A percentile compares a stretch with the other conserved stretches of the same genome.
Conservation (phyloP, 73 alveolate genomes). For the Tetrahymena malaccensis region DNA sequence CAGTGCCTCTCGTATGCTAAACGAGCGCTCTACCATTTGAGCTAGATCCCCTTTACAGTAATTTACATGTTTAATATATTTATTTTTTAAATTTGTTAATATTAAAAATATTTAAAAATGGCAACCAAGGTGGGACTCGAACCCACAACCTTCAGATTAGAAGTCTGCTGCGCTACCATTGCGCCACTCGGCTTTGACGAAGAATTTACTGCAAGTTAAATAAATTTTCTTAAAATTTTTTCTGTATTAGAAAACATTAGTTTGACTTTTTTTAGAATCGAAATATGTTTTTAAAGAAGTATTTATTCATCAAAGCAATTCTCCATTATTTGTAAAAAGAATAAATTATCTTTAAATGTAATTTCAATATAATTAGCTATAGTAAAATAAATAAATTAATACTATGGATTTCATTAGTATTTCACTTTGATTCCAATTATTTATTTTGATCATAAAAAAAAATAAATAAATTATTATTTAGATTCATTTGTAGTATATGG, state of each 20-base stretch:
- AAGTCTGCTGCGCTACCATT: constrained; percentile 2
- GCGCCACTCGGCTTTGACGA: constrained; percentile 1
- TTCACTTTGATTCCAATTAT: not conserved
- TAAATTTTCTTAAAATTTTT: not conserved
- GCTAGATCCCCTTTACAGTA: not conserved
- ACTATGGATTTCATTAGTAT: not conserved
- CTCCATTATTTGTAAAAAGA: too few relatives aligned
- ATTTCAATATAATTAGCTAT: too few relatives aligned
- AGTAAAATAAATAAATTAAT: not conserved
- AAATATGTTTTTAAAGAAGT: too few relatives aligned
- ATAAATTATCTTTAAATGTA: too few relatives aligned
- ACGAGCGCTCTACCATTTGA: constrained; percentile 2
- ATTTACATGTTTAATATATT: not conserved
- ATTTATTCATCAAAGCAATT: too few relatives aligned
- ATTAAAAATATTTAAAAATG: not conserved
- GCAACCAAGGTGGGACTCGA: constrained; percentile 4
- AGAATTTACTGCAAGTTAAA: not conserved
- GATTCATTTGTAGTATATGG: not conserved
- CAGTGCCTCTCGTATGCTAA: constrained; percentile 2
- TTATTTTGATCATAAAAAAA: not conserved
- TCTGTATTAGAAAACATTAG: too few relatives aligned
- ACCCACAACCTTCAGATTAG: constrained; percentile 1
- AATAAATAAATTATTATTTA: not conserved
- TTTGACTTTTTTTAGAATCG: too few relatives aligned
- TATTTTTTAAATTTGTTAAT: not conserved